A percentile compares a stretch with the other conserved stretches of the same genome.
phyloP scores from a whole-genome alignment of 306 rosid genomes.

The Macrotyloma uniflorum region DNA sequence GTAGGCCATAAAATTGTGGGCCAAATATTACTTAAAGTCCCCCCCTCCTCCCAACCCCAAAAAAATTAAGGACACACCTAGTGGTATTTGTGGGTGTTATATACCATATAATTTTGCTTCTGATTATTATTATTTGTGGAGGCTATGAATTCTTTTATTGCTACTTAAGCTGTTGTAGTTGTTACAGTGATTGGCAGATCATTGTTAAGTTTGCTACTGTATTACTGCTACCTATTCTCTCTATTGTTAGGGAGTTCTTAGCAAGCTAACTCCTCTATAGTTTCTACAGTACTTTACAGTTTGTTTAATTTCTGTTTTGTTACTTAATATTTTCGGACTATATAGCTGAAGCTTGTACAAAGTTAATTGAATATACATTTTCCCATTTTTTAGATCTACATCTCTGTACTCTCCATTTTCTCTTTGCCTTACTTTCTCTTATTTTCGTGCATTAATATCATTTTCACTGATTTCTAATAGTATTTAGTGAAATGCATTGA shows the following conservation, averaged over 20 bases:
- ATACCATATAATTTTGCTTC: background rate
- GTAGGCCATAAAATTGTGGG: background rate
- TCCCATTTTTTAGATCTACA: background rate
- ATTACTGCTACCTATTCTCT: background rate
- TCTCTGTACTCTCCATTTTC: background rate
- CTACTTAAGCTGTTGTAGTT: background rate
- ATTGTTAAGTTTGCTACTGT: background rate
- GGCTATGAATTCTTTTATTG: constrained; percentile 22
- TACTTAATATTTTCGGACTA: background rate
- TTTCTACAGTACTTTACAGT: background rate
- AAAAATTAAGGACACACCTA: background rate
- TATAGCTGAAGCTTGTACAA: background rate
- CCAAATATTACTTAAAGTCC: background rate
- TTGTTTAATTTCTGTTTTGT: background rate
- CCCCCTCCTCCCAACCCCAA: no score
- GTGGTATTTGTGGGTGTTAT: background rate
- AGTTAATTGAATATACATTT: background rate
- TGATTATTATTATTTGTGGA: background rate
- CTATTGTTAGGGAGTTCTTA: background rate
- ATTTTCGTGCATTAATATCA: background rate
- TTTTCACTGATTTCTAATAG: background rate
- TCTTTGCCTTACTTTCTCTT: background rate
- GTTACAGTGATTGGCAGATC: background rate
- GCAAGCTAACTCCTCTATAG: background rate
- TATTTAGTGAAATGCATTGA: constrained; percentile 6